Evolutionary conservation across 2,329 filamentous ascomycete species (phyloP), one percentile per base, ranked within the genome.

Genomic region (Aspergillus udagawae): DNA sequence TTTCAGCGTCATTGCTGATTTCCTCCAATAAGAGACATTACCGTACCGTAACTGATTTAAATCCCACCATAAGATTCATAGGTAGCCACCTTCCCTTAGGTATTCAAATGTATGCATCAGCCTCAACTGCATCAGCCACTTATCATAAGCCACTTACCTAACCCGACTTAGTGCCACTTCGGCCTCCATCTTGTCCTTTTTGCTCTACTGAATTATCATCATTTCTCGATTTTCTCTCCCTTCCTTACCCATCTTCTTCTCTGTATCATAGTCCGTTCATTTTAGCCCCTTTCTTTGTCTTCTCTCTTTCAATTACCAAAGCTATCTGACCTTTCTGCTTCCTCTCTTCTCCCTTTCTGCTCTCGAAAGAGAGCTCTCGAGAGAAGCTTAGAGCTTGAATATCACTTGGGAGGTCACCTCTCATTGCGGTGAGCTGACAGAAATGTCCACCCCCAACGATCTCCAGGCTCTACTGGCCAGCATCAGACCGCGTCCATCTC

Each of bases 401-500:
- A 62, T 61, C 59, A 55, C 61, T 65, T 67, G 61, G 32, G 65
- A 66, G 66, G 68, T 70, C 67, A 67, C 63, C 65, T 64, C 56
- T 56, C 51, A 59, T 55, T 53, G 54, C 58, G 68, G 68, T 67
- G 69, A 67, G 69, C 21, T 62, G 73, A 68, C 73, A 75, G 75
- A 74, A 76, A 79, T 79, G 77, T 78, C 77, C 61, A 75, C 73
- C 67, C 73, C 74, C 57, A 75, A 72, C 58, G 75, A 79, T 70
- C 67, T 79, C 56, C 76, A 78, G 67, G 74, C 77, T 66, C 73
- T 79, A 38, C 70, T 79, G 65, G 75, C 77, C 53, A 77, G 74
- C 60, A 75, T 79, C 62, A 72, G 73, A 60, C 72, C 75, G 17
- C 75, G 77, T 49, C 73, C 72, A 25, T 71, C 71, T 47, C 70